Evolutionary conservation across 768 basidiomycete species (phyloP).

Genomic region (Leccinellum luteum): DNA sequence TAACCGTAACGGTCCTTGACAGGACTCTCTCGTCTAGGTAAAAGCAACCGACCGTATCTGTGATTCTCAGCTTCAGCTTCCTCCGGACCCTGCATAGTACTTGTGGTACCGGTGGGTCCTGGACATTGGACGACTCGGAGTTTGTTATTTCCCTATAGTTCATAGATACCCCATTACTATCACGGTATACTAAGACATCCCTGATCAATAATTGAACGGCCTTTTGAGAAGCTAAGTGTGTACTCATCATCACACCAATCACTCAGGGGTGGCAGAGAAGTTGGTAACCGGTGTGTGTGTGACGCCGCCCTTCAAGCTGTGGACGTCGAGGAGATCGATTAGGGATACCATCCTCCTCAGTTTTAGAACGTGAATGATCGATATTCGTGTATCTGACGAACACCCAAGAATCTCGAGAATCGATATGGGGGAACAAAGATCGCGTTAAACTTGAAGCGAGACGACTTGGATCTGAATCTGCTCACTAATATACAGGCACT

Average conservation of each 20-base stretch:
- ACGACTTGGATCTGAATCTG: no score
- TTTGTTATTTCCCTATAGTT: neutral
- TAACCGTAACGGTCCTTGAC: neutral
- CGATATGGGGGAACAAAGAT: neutral
- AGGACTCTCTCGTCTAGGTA: neutral
- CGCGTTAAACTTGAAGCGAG: neutral
- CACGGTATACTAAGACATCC: no score
- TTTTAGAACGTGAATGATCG: neutral
- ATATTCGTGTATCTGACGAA: neutral
- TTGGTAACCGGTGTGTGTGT: neutral
- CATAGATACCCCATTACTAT: neutral
- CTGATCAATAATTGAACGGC: neutral
- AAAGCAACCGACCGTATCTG: no score
- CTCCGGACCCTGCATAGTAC: no score
- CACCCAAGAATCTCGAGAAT: neutral
- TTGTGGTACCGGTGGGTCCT: neutral
- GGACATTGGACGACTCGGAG: neutral
- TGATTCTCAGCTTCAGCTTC: no score
- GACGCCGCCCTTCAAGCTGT: neutral
- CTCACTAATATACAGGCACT: no score
- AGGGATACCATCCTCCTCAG: neutral
- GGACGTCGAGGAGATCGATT: neutral
- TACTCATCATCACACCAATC: neutral
- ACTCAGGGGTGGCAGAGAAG: neutral
- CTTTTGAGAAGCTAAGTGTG: neutral